Evolutionary conservation across 371 early-diverging fungal genomes (phyloP).

Genomic region (Mucor plumbeus): DNA sequence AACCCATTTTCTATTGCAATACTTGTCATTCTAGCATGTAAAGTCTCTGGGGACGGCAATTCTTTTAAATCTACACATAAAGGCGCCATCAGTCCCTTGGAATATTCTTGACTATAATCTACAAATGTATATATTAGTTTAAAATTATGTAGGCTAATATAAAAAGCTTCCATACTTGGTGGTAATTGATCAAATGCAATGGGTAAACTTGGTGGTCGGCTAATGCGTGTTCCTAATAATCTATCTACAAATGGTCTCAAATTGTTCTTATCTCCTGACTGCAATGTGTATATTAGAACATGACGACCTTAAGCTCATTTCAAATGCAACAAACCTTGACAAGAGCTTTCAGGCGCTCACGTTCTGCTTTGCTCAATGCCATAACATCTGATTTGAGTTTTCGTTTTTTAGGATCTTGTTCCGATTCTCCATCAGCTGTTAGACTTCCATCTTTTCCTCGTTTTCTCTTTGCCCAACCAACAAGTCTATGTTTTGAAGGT

Average conservation of each 20-base stretch:
- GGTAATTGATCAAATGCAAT: slow-evolving; percentile 55
- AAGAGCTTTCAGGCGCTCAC: slow-evolving; percentile 69
- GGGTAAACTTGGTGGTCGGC: slow-evolving; percentile 55
- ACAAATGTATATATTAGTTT: neutral
- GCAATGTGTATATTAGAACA: neutral
- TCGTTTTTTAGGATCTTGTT: slow-evolving; percentile 60
- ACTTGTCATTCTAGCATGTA: slow-evolving; percentile 75
- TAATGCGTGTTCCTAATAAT: slow-evolving; percentile 47
- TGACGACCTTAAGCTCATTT: neutral
- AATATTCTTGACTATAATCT: slow-evolving; percentile 67
- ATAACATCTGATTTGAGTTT: slow-evolving; percentile 74
- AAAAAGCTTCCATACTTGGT: slow-evolving; percentile 35
- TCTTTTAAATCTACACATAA: slow-evolving; percentile 75
- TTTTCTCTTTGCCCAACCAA: slow-evolving; percentile 70
- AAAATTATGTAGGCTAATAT: neutral
- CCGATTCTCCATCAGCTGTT: slow-evolving; percentile 38
- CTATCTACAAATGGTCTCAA: slow-evolving; percentile 46
- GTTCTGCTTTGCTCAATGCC: slow-evolving; percentile 73
- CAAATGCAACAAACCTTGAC: slow-evolving; percentile 46
- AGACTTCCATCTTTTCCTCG: slow-evolving; percentile 61
- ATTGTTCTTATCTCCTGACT: slow-evolving; percentile 42
- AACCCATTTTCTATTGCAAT: slow-evolving; percentile 76
- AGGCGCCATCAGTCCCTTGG: slow-evolving; percentile 72
- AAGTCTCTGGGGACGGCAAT: slow-evolving; percentile 68
- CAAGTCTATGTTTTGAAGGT: slow-evolving; percentile 65